Base-by-base conservation (phyloP, 23 red algal genomes). In the Chondrus crispus region DNA sequence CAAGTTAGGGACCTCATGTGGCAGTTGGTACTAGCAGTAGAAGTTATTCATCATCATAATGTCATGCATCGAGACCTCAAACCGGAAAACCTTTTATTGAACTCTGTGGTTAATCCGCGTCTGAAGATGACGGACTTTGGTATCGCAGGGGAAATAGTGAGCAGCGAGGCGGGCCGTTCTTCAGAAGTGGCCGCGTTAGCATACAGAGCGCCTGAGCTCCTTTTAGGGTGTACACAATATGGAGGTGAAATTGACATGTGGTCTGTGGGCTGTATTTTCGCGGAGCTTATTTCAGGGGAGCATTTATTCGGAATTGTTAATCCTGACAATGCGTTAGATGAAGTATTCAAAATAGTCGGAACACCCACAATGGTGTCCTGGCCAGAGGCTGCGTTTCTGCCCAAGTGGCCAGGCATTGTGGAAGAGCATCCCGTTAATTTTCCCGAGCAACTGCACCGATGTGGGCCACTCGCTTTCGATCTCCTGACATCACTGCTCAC, bases 121-220 rank as follows among this genome's bases (percentile, higher is more conserved):
- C 77, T 97, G 52, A 97, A 97, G 85, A 87, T 97, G 57, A 87
- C 80, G 39, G 95, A 97, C 63, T 97, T 97, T 58, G 95, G 95
- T 7, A 47, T 97, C 26, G 90, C 91, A 24, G 84, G 87, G 19
- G n/a, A n/a, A n/a, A n/a, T n/a, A n/a, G n/a, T n/a, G n/a, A n/a
- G n/a, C n/a, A n/a, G n/a, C n/a, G n/a, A n/a, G n/a, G n/a, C n/a
- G n/a, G n/a, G n/a, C n/a, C n/a, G n/a, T n/a, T n/a, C n/a, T n/a
- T n/a, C n/a, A n/a, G n/a, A n/a, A n/a, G 95, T 97, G 22, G 89
- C 90, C 32, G 94, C 95, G 4, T 63, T 97, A 51, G 94, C 90
- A 91, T 94, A 97, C 54, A 53, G 95, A 18, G 95, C 95, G 8
- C 95, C 95, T 1, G 95, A 97, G 64, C 76, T 97, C 5, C 75